These are phyloP conservation scores for Grigorovia jiainica DNA, from an alignment of 805 yeast species.

Conservation along the genomic window DNA sequence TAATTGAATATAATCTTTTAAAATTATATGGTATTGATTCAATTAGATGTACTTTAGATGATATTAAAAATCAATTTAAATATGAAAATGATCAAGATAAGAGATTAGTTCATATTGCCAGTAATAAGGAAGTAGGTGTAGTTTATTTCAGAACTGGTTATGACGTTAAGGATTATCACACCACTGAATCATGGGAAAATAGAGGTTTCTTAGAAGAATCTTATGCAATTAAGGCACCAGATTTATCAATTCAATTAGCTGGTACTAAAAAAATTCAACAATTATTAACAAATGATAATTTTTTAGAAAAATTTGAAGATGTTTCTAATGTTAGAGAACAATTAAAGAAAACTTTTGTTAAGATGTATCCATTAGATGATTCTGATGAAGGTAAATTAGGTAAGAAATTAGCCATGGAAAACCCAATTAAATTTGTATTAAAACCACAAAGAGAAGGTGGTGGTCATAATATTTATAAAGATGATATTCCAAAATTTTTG, in stretches of 20 bases:
- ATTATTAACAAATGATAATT: conserved; percentile 50
- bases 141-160: conserved; percentile 90
- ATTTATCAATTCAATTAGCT: conserved; percentile 76
- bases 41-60: conserved; percentile 57
- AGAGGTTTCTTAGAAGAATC: conserved; percentile 65
- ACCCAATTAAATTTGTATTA: conserved; percentile 67
- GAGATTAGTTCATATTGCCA: conserved; percentile 43
- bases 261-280: conserved; percentile 96
- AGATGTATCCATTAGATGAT: conserved; percentile 78
- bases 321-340: conserved; percentile 28
- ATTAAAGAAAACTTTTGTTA: conserved; percentile 55
- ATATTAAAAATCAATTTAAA: conserved; percentile 33
- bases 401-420: conserved; percentile 52
- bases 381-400: conserved; percentile 54
- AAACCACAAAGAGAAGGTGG: conserved; percentile 99
- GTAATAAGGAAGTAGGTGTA: conserved; percentile 69
- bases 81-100: conserved; percentile 11
- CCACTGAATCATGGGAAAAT: conserved; percentile 66
- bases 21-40: conserved; percentile 48
- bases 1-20: conserved; percentile 62
- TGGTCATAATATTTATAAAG: conserved; percentile 86
- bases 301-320: conserved; percentile 37
- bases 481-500: conserved; percentile 72
- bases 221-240: conserved; percentile 84
- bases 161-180: conserved; percentile 68